phyloP scores from a whole-genome alignment of 352 stramenopile species.

The Phytophthora lateralis region DNA sequence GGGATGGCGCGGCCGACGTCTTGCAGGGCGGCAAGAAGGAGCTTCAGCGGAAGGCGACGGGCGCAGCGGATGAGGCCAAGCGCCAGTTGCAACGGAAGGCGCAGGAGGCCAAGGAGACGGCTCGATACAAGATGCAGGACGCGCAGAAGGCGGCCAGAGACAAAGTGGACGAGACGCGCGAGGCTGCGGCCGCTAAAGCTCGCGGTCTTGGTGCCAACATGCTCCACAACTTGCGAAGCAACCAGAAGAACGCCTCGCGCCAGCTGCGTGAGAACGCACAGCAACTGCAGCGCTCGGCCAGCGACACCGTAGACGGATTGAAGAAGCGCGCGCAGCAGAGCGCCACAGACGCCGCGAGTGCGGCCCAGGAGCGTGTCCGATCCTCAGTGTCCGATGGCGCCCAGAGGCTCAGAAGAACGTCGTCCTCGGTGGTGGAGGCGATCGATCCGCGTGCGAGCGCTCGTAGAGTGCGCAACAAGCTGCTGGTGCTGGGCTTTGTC shows the following conservation, averaged over 20 bases:
- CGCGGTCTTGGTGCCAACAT: slow-evolving; percentile 36
- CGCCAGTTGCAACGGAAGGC: slow-evolving; percentile 17
- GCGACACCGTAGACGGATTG: slow-evolving; percentile 39
- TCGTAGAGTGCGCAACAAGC: slow-evolving; percentile 56
- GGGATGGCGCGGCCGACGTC: slow-evolving; percentile 22
- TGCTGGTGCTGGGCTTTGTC: slow-evolving; percentile 62
- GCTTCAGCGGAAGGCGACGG: slow-evolving; percentile 7
- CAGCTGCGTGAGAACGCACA: slow-evolving; percentile 50
- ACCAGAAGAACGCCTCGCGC: slow-evolving; percentile 43
- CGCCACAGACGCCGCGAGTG: slow-evolving; percentile 26
- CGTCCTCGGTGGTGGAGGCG: slow-evolving; percentile 49
- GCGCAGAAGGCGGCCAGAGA: slow-evolving; percentile 16
- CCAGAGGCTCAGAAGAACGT: slow-evolving; percentile 57
- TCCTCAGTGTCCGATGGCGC: slow-evolving; percentile 43
- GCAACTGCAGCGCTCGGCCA: slow-evolving; percentile 42
- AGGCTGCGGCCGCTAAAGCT: slow-evolving; percentile 30
- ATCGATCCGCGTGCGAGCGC: slow-evolving; percentile 56
- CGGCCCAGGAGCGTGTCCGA: slow-evolving; percentile 46
- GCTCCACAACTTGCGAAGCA: slow-evolving; percentile 53
- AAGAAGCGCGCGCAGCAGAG: slow-evolving; percentile 32
- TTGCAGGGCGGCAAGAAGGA: slow-evolving; percentile 28
- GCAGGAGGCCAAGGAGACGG: slow-evolving; percentile 15
- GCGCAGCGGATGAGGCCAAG: slow-evolving; percentile 21
- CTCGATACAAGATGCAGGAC: slow-evolving; percentile 14
- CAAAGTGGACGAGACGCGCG: slow-evolving; percentile 32